phyloP scores from a whole-genome alignment of 2,329 filamentous ascomycete species.

The Cercospora berteroae region DNA sequence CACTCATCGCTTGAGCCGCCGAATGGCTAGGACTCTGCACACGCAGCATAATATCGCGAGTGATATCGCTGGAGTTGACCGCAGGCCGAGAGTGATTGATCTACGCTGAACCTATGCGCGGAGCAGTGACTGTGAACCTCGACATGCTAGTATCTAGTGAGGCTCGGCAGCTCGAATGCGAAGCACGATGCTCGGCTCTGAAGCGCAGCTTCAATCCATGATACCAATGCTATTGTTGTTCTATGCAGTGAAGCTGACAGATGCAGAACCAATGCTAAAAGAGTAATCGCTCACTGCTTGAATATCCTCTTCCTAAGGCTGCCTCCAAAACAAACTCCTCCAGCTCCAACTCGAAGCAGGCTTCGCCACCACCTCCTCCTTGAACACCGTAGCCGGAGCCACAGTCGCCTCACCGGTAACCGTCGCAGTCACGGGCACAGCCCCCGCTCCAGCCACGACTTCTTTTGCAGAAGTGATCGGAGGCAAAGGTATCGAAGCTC shows the following conservation, averaged over 20 bases:
- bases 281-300: background rate
- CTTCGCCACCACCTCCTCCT: slow-evolving; percentile 5
- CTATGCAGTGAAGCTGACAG: background rate
- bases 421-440: slow-evolving; percentile 7
- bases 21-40: too few species aligned
- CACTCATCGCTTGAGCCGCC: too few species aligned
- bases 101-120: too few species aligned
- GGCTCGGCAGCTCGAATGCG: too few species aligned
- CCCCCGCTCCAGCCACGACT: background rate
- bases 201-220: too few species aligned
- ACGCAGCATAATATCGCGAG: too few species aligned
- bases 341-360: slow-evolving; percentile 6
- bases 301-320: background rate
- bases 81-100: too few species aligned
- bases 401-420: slow-evolving; percentile 7
- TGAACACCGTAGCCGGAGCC: background rate
- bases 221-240: too few species aligned
- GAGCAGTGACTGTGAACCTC: too few species aligned
- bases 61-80: too few species aligned
- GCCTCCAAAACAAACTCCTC: slow-evolving; percentile 23
- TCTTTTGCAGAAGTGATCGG: slow-evolving; percentile 5
- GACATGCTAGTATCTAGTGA: too few species aligned
- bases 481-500: slow-evolving; percentile 20
- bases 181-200: too few species aligned
- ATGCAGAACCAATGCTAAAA: background rate